Base-by-base conservation (phyloP, 164 flowering plant species). In the Berberis thunbergii region DNA sequence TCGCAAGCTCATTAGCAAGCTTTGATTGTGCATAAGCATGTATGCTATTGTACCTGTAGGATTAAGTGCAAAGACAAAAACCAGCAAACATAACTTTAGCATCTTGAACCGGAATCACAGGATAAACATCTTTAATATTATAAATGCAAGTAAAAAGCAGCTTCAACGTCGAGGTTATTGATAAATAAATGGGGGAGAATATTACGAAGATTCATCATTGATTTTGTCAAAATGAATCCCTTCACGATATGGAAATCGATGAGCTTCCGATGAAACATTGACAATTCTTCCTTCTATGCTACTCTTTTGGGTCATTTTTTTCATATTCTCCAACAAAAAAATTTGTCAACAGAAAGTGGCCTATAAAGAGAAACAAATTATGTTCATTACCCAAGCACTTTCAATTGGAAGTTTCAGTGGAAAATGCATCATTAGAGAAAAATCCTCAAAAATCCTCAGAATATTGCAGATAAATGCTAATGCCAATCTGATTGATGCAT, bases 291-390 rank as follows among this genome's bases (percentile, higher is more conserved):
- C 97, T 74, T 91, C 90, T 58, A 46, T 74, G 1, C 69, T 73
- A 59, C 81, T 81, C 72, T 77, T 60, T 5, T 39, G 56, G 4
- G 87, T 83, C 12, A 91, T 85, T 7, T 49, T 79, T 59, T 86
- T 86, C 94, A 91, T 85, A 39, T 71, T 85, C 4, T 87, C 90
- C 78, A 91, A 65, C 70, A 91, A 61, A 38, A 38, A 91, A 81
- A 72, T 85, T 63, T 55, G 94, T 88, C 72, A 91, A 64, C 61
- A 91, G 91, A 77, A 88, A 91, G 77, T 85, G 94, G 70, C 94
- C 94, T 87, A 79, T 65, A 75, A 72, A 55, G 72, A 38, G 61
- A 26, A 26, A 26, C 26, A 38, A 64, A 9, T 52, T 43, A 46
- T 49, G 26, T 56, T 1, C 13, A 56, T 63, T 40, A 26, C 26